phyloP scores from a whole-genome alignment of 306 rosid species.

The Trifolium dubium region DNA sequence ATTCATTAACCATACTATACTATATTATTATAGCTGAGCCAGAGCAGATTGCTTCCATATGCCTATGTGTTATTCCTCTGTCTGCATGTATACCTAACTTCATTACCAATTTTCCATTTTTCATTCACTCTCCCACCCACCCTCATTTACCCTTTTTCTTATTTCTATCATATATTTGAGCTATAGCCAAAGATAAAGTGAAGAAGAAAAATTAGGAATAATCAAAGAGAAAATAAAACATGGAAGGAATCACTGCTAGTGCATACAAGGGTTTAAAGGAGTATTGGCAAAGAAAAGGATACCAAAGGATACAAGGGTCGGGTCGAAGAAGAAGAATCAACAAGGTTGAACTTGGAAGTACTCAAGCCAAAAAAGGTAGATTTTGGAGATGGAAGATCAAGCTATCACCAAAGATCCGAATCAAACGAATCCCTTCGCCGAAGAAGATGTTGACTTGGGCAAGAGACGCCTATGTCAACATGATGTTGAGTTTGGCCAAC shows the following conservation, averaged over 20 bases:
- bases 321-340: conserved; percentile 33
- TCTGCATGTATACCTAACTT: conserved; percentile 43
- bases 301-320: conserved; percentile 53
- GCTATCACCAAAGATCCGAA: conserved; percentile 65
- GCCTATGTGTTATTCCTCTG: conserved; percentile 12
- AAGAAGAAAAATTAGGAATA: too few relatives aligned
- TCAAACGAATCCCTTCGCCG: conserved; percentile 55
- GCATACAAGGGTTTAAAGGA: conserved; percentile 55
- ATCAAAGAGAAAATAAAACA: not conserved
- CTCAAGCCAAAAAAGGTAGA: conserved; percentile 43
- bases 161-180: not conserved
- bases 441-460: conserved; percentile 69
- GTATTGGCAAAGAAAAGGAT: conserved; percentile 60
- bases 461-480: conserved; percentile 77
- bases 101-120: conserved; percentile 15
- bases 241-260: conserved; percentile 65
- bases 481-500: conserved; percentile 76
- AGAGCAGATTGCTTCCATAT: not conserved
- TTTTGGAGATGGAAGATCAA: conserved; percentile 66
- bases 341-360: conserved; percentile 48
- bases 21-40: not conserved
- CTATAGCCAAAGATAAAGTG: not conserved
- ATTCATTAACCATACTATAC: not conserved
- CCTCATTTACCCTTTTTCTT: not conserved
- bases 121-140: conserved; percentile 35